Conservation (phyloP, 352 stramenopile genomes). For the Pythium pyrilobum region DNA sequence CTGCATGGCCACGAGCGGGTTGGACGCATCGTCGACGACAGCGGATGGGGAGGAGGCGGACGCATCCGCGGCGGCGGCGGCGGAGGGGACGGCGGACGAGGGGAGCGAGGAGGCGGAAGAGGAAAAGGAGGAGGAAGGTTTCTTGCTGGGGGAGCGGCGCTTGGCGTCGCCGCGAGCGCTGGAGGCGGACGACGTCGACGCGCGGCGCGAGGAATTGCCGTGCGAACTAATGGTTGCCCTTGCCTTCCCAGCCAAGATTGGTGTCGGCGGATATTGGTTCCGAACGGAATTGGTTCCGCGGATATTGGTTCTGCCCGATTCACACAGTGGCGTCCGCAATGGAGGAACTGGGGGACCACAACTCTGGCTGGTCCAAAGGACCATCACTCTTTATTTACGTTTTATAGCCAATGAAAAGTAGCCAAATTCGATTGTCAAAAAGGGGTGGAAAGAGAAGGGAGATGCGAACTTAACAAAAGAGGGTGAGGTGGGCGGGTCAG, state of each 20-base stretch:
- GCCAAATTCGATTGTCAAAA: background rate
- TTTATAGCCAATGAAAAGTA: too few relatives aligned
- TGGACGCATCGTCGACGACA: constrained; percentile 10
- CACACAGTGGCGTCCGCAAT: too few relatives aligned
- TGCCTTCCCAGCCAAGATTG: too few relatives aligned
- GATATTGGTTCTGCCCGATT: too few relatives aligned
- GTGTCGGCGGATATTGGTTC: too few relatives aligned
- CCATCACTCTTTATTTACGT: too few relatives aligned
- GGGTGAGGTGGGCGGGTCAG: background rate
- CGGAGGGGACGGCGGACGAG: background rate
- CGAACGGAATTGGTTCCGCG: too few relatives aligned
- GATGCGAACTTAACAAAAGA: constrained; percentile 1
- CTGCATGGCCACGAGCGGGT: constrained; percentile 21
- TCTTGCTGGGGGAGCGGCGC: constrained; percentile 10
- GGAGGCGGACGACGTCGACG: constrained; percentile 5
- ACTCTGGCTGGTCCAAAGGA: too few relatives aligned
- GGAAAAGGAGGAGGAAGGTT: background rate
- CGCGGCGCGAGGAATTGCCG: constrained; percentile 1
- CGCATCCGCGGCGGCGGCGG: background rate
- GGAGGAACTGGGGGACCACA: too few relatives aligned
- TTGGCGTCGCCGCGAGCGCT: background rate
- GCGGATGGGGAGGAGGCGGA: background rate
- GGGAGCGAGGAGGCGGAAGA: background rate
- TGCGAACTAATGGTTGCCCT: constrained; percentile 11
- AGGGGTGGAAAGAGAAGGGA: background rate